A percentile compares a stretch with the other conserved stretches of the same genome.
Conservation (phyloP, 768 basidiomycete species). For the Mycena galericulata region DNA sequence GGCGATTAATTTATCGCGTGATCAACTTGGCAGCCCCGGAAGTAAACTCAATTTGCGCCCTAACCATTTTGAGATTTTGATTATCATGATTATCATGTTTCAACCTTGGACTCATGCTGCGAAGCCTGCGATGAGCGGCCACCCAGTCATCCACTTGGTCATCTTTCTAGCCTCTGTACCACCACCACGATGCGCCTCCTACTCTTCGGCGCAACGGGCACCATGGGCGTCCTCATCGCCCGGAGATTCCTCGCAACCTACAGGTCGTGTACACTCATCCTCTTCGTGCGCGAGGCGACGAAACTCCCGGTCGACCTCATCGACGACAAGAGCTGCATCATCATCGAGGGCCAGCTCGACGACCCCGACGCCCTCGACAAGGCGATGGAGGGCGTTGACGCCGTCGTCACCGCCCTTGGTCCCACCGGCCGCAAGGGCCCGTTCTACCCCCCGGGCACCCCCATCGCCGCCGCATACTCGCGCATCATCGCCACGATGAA, state of each 20-base stretch:
- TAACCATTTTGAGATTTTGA: too few species aligned
- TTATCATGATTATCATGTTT: too few species aligned
- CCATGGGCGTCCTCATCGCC: conserved; percentile 27
- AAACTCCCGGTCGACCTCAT: conserved; percentile 22
- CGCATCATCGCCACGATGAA: conserved; percentile 55
- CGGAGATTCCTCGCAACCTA: conserved; percentile 27
- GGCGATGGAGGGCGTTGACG: conserved; percentile 31
- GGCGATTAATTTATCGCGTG: too few species aligned
- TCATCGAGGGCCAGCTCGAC: conserved; percentile 30
- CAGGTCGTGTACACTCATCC: conserved; percentile 21
- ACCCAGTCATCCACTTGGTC: too few species aligned
- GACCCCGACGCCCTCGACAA: conserved; percentile 22
- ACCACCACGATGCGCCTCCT: conserved; percentile 26
- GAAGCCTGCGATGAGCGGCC: too few species aligned
- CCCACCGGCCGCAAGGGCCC: conserved; percentile 35
- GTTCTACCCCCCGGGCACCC: conserved; percentile 44
- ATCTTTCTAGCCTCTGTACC: too few species aligned
- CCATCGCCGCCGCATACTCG: conserved; percentile 57
- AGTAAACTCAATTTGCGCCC: too few species aligned
- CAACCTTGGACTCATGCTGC: too few species aligned
- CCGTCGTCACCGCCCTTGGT: conserved; percentile 30
- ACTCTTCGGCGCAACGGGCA: conserved; percentile 30
- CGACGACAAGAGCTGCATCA: conserved; percentile 2
- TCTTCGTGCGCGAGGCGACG: conserved; percentile 22
- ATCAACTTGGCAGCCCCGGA: too few species aligned